Evolutionary conservation across 768 basidiomycete genomes (phyloP).

Genomic region (Russula sp.): DNA sequence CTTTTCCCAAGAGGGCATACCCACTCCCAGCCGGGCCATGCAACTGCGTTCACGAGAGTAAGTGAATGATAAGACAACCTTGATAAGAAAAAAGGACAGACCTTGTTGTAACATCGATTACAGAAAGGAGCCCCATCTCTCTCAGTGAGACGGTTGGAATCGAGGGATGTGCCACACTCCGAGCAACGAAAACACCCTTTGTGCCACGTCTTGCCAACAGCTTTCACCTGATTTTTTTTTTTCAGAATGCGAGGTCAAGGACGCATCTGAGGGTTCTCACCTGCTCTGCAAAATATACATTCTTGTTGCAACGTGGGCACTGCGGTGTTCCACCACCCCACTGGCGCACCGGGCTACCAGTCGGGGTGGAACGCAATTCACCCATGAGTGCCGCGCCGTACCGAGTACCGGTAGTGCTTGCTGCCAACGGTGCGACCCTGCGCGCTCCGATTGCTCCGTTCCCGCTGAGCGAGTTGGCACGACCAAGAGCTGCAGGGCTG

Average conservation of each 20-base stretch:
- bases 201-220: slow-evolving; percentile 77
- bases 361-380: slow-evolving; percentile 33
- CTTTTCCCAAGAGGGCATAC: slow-evolving; percentile 64
- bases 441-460: slow-evolving; percentile 3
- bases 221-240: slow-evolving; percentile 52
- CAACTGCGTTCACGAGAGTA: slow-evolving; percentile 41
- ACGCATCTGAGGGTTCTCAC: slow-evolving; percentile 38
- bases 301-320: slow-evolving; percentile 69
- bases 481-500: slow-evolving; percentile 17
- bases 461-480: slow-evolving; percentile 12
- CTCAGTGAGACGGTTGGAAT: slow-evolving; percentile 69
- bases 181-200: slow-evolving; percentile 74
- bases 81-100: slow-evolving; percentile 24
- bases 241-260: too few species aligned
- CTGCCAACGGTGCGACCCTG: slow-evolving; percentile 37
- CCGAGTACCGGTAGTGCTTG: slow-evolving; percentile 59
- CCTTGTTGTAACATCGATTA: slow-evolving; percentile 71
- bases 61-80: not conserved
- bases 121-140: slow-evolving; percentile 73
- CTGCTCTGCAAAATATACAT: slow-evolving; percentile 86
- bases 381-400: slow-evolving; percentile 56
- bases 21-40: slow-evolving; percentile 73
- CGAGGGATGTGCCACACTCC: slow-evolving; percentile 65
- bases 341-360: slow-evolving; percentile 35
- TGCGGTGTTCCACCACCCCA: slow-evolving; percentile 58